Evolutionary conservation across 2,329 filamentous ascomycete species (phyloP).

Genomic region (Cladosporium austrohemisphaericum): DNA sequence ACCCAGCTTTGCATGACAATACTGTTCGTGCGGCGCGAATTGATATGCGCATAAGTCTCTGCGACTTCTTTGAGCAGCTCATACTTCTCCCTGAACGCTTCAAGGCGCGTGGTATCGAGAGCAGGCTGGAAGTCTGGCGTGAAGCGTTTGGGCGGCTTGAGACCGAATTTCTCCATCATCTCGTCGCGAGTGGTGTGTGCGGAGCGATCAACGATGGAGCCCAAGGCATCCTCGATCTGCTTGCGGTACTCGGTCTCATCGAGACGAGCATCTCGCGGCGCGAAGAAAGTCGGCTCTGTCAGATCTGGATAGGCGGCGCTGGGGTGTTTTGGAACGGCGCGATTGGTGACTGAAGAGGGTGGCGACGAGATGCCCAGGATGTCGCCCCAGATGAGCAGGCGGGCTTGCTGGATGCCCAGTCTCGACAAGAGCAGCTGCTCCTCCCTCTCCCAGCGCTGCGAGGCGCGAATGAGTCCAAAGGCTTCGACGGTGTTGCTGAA

Average conservation of each 20-base stretch:
- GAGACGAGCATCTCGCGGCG: slow-evolving; percentile 39
- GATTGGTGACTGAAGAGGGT: slow-evolving; percentile 40
- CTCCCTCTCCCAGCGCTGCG: slow-evolving; percentile 39
- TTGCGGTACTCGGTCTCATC: slow-evolving; percentile 38
- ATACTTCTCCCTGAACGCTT: slow-evolving; percentile 45
- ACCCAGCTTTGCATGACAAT: slow-evolving; percentile 37
- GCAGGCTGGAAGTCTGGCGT: slow-evolving; percentile 36
- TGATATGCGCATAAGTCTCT: slow-evolving; percentile 32
- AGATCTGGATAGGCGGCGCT: slow-evolving; percentile 44
- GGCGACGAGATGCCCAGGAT: slow-evolving; percentile 44
- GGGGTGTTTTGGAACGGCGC: slow-evolving; percentile 44
- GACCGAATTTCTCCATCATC: slow-evolving; percentile 44
- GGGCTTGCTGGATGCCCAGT: slow-evolving; percentile 46
- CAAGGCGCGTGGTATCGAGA: slow-evolving; percentile 43
- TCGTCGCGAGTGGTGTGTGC: slow-evolving; percentile 38
- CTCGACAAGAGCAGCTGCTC: slow-evolving; percentile 43
- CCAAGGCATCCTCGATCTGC: slow-evolving; percentile 39
- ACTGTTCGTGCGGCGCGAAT: slow-evolving; percentile 28
- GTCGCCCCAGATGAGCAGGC: slow-evolving; percentile 48
- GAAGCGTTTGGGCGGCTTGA: slow-evolving; percentile 43
- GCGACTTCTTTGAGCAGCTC: slow-evolving; percentile 40
- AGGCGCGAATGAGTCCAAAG: slow-evolving; percentile 44
- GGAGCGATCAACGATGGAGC: slow-evolving; percentile 45
- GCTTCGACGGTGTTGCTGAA: slow-evolving; percentile 48
- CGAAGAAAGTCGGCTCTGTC: slow-evolving; percentile 44